These are phyloP conservation scores for Aspergillus sergii DNA, from an alignment of 2,329 filamentous ascomycete species.

Conservation along the genomic window DNA sequence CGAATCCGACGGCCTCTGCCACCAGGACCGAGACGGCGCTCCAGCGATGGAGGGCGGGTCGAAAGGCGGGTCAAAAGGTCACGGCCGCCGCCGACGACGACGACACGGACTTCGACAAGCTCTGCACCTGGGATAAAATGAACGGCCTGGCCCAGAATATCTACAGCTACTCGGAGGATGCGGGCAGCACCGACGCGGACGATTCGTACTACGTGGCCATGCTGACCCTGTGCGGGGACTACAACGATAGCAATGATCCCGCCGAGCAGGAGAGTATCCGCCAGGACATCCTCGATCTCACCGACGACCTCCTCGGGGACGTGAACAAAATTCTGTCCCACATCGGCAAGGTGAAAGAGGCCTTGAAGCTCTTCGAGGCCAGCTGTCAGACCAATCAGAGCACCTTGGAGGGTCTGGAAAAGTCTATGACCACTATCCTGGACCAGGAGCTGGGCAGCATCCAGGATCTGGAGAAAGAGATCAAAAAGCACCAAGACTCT, in stretches of 20 bases:
- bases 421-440: not conserved
- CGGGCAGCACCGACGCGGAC: not conserved
- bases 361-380: not conserved
- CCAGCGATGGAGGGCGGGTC: not conserved
- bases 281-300: not conserved
- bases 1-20: too few relatives aligned
- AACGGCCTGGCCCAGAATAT: not conserved
- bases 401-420: slow-evolving; percentile 2
- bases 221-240: not conserved
- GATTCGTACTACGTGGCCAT: not conserved
- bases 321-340: not conserved
- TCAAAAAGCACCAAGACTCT: too few relatives aligned
- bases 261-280: not conserved
- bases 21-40: not conserved
- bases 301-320: not conserved
- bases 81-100: not conserved
- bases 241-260: not conserved
- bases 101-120: not conserved
- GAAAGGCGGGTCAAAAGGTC: too few relatives aligned
- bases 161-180: not conserved
- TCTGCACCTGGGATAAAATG: not conserved
- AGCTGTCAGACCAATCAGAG: not conserved
- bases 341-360: not conserved
- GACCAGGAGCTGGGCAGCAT: not conserved
- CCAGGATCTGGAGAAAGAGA: not conserved